Percentiles rank a stretch among this genome's conserved stretches.
phyloP scores from a whole-genome alignment of 768 basidiomycete genomes.

The Termitomyces sp. region DNA sequence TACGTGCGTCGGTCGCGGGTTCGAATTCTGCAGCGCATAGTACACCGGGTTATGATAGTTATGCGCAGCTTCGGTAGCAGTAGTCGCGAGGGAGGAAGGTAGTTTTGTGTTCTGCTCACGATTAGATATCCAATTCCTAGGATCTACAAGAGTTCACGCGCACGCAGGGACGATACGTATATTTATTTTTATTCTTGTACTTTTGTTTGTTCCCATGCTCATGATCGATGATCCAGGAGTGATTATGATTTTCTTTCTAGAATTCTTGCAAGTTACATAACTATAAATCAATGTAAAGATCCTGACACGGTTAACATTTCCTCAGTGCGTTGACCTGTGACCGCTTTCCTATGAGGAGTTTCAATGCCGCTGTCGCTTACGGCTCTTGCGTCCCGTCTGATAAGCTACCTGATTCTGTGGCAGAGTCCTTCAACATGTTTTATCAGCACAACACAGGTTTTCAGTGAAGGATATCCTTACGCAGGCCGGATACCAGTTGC shows the following conservation, averaged over 20 bases:
- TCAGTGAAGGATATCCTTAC: not conserved
- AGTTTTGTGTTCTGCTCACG: not conserved
- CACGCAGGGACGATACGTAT: not conserved
- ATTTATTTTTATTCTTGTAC: not conserved
- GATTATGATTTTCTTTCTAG: too few relatives aligned
- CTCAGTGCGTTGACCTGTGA: too few relatives aligned
- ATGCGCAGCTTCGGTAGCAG: constrained; percentile 45
- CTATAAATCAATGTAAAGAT: not conserved
- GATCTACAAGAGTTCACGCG: not conserved
- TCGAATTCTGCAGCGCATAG: constrained; percentile 25
- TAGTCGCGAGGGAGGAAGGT: not conserved
- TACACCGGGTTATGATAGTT: constrained; percentile 49
- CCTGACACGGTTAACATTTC: not conserved
- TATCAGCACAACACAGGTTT: not conserved
- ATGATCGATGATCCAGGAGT: too few relatives aligned
- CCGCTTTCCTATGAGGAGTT: too few relatives aligned
- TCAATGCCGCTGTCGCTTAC: not conserved
- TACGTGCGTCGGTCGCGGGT: constrained; percentile 55
- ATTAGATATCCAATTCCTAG: not conserved
- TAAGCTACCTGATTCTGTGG: not conserved
- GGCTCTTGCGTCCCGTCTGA: not conserved
- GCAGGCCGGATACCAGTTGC: not conserved
- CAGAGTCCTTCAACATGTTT: not conserved
- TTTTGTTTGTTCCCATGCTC: not conserved
- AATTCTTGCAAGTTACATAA: not conserved